phyloP scores from a whole-genome alignment of 305 asterid species.

The Fraxinus paxiana region DNA sequence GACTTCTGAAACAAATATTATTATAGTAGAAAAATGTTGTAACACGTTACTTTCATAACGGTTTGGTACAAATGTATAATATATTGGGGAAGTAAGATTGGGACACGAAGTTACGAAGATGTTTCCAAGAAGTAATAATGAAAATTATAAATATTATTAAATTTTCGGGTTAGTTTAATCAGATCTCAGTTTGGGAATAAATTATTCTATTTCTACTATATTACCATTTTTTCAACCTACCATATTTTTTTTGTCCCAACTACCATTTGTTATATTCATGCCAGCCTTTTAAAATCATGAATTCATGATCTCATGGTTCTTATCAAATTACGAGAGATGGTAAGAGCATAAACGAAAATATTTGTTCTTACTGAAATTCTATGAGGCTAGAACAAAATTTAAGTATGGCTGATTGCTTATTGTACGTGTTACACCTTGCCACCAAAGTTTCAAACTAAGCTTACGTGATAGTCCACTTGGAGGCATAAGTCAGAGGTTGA shows the following conservation, averaged over 20 bases:
- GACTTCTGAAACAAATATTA: neutral
- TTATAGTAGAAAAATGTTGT: neutral
- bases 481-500: too few relatives aligned
- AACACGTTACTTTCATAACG: neutral
- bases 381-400: neutral
- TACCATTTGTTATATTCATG: neutral
- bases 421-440: too few relatives aligned
- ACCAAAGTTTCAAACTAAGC: too few relatives aligned
- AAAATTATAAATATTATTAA: neutral
- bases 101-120: constrained; percentile 19
- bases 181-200: constrained; percentile 20
- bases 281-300: neutral
- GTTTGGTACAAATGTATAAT: neutral
- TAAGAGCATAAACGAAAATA: neutral
- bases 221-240: too few relatives aligned
- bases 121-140: constrained; percentile 4
- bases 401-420: neutral
- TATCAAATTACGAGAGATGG: neutral
- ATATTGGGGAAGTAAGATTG: constrained; percentile 16
- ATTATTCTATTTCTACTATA: neutral
- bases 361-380: neutral
- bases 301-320: neutral
- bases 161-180: constrained; percentile 5
- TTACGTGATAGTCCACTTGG: too few relatives aligned
- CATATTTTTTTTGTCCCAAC: too few relatives aligned